Base-by-base conservation (phyloP, 805 yeast species). In the Cyberlindnera lachancei region DNA sequence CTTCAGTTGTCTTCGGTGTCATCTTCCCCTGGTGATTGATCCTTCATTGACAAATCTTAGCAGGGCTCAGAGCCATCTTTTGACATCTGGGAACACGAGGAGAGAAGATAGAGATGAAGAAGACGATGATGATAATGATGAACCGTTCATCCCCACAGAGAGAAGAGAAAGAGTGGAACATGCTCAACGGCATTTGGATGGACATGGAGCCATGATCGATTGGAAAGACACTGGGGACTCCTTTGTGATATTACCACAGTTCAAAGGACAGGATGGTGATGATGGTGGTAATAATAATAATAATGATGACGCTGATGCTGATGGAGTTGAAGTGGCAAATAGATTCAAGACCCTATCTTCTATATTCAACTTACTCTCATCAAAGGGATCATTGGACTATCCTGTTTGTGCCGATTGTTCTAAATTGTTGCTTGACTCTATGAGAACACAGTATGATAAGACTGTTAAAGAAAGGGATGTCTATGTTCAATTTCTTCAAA, bases 391-490 rank as follows among this genome's bases (percentile, higher is more conserved):
- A 38, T 68, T 90, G 12, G 94, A 85, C 41, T 77, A 75, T 48
- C 98, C 98, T 0, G 74, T 92, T 12, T 90, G 97, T 46, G 67
- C 68, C 16, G 96, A 88, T 27, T 92, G 98, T 55, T 81, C 92
- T 6, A 73, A 68, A 26, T 53, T 68, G 15, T 56, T 90, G 17
- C 62, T 81, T 9, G 75, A 72, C 8, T 78, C 77, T 35, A 65
- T 86, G 53, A 79, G 77, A 46, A 53, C 61, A 10, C 78, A 78
- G 44, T 82, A 82, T 52, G 90, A 82, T 38, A 82, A 75, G 34
- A 70, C 79, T 5, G 72, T 80, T 14, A 68, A 68, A 40, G 96
- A 90, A 46, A 75, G 90, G 41, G 95, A 87, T 31, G 69, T 73
- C 2, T 92, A 87, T 52, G 59, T 77, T 13, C 72, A 73, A 19